These are phyloP conservation scores for Leucoagaricus sp. DNA, from an alignment of 1,284 basidiomycete genomes.

Conservation along the genomic window DNA sequence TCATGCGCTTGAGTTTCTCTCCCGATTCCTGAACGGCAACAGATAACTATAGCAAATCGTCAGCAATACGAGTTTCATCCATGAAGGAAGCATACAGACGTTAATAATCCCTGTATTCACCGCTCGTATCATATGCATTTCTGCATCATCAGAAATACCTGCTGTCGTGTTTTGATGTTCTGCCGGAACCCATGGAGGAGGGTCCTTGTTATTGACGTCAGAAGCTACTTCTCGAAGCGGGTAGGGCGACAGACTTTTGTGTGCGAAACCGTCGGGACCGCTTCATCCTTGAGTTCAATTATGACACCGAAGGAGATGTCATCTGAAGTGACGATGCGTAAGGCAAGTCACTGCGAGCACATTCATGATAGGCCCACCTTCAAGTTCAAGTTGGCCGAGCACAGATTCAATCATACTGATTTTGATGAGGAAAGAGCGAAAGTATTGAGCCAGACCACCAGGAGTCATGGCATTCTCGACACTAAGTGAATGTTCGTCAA, in stretches of 20 bases:
- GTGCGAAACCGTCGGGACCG: slow-evolving; percentile 54
- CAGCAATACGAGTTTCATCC: neutral
- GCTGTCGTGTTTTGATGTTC: slow-evolving; percentile 62
- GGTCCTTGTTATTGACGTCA: slow-evolving; percentile 41
- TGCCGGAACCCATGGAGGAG: slow-evolving; percentile 78
- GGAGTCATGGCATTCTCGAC: slow-evolving; percentile 70
- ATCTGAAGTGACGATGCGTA: slow-evolving; percentile 37
- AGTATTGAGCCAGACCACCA: slow-evolving; percentile 69
- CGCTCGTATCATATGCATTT: slow-evolving; percentile 70
- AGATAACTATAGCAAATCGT: slow-evolving; percentile 52
- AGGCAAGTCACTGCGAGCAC: too few species aligned
- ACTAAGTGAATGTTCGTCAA: slow-evolving; percentile 35
- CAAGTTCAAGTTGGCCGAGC: slow-evolving; percentile 59
- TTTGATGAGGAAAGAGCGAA: slow-evolving; percentile 86
- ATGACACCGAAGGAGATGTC: slow-evolving; percentile 83
- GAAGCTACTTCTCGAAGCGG: neutral
- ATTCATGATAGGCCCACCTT: slow-evolving; percentile 37
- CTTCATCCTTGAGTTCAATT: slow-evolving; percentile 77
- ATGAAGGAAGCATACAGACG: slow-evolving; percentile 43
- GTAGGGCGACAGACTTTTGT: slow-evolving; percentile 37
- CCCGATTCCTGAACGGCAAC: slow-evolving; percentile 79
- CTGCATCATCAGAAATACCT: slow-evolving; percentile 57
- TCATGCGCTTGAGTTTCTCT: slow-evolving; percentile 51
- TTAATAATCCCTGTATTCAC: slow-evolving; percentile 88
- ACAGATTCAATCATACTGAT: slow-evolving; percentile 81